Evolutionary conservation across 1,284 basidiomycete species (phyloP), one percentile per base, ranked within the genome.

Genomic region (Meripilus lineatus): DNA sequence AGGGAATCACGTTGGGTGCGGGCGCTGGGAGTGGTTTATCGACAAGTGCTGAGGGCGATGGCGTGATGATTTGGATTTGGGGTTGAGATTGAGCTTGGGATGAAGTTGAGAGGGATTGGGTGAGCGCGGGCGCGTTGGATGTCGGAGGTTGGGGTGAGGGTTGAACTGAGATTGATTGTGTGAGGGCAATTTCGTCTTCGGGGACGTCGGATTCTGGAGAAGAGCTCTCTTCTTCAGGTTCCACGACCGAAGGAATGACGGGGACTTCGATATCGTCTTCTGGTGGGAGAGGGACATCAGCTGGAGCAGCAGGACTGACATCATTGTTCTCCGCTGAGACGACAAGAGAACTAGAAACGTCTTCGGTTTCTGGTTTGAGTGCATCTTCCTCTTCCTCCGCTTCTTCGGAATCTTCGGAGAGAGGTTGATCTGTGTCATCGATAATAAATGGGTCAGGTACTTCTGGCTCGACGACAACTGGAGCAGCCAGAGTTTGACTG

Each of bases 391-490:
- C 42, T 21, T 43, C 43, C 10, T 33, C 40, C 6, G 20, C 17
- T 4, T 14, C n/a, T 13, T n/a, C n/a, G n/a, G n/a, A n/a, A n/a
- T n/a, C n/a, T n/a, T 53, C 53, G 24, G 46, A 44, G 8, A 51
- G 44, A 6, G 49, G 39, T 3, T 56, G 47, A 7, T 57, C 55
- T 3, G 54, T 43, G 46, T 75, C 74, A 47, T 78, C 77, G 23
- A 77, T 61, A 41, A 79, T 64, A 63, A 81, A 81, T 1, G 79
- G 76, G 58, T 81, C 70, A n/a, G 73, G 74, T 3, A 66, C 67
- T 46, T 75, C 73, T 15, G 68, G 66, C 53, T 74, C 71, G 25
- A 66, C 60, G 1, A 50, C 43, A 5, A 50, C 48, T 0, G 52
- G 42, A 14, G 50, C 10, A 30, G 28, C n/a, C n/a, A n/a, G n/a